Evolutionary conservation across 73 alveolate species (phyloP).

Genomic region (Symbiodinium natans): DNA sequence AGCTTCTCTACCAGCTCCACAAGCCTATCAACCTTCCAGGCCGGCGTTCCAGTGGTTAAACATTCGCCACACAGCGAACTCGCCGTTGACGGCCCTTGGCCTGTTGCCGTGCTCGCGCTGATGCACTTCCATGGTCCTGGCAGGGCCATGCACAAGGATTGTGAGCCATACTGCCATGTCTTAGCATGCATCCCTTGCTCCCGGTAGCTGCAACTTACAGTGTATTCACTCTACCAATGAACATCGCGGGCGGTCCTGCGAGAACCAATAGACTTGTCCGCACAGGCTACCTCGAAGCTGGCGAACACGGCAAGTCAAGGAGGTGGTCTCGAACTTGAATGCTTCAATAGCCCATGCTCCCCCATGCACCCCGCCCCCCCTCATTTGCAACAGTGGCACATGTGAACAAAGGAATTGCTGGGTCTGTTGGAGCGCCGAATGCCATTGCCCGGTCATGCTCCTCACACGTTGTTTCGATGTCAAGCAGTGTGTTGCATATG

Average conservation of each 20-base stretch:
- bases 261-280: constrained; percentile 79
- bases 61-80: not conserved
- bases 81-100: not conserved
- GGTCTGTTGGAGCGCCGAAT: constrained; percentile 44
- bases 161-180: no score
- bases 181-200: no score
- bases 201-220: no score
- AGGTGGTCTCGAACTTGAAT: no score
- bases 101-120: constrained; percentile 76
- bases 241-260: constrained; percentile 14
- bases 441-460: constrained; percentile 87
- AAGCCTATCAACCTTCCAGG: constrained; percentile 33
- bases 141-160: no score
- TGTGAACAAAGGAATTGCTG: constrained; percentile 37
- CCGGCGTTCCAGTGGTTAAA: not conserved
- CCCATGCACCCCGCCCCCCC: not conserved
- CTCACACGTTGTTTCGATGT: no score
- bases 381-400: not conserved
- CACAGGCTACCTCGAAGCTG: constrained; percentile 22
- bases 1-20: constrained; percentile 63
- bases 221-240: no score
- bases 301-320: no score
- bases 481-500: no score
- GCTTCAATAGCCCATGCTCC: not conserved
- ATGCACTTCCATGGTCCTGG: constrained; percentile 71